Conservation (phyloP, 257 asterid species). For the Solanum bulbocastanum region DNA sequence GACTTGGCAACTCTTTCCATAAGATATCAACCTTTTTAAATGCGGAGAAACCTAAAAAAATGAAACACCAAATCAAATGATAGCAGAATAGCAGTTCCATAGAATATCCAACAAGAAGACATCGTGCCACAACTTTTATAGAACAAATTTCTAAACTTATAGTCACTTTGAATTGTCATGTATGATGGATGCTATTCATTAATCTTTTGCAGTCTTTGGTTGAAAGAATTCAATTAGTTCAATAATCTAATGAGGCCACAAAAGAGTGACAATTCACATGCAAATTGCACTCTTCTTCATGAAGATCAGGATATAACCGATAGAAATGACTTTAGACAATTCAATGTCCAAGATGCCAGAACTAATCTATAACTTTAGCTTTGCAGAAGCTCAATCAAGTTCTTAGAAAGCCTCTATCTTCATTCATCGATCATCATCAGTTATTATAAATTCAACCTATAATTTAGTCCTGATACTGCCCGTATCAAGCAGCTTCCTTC, state of each 20-base stretch:
- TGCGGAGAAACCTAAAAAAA: conserved; percentile 41
- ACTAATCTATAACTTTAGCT: neutral
- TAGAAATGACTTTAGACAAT: neutral
- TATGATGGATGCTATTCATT: neutral
- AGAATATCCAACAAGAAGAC: neutral
- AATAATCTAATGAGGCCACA: neutral
- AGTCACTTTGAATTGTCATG: neutral
- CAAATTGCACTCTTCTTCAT: neutral
- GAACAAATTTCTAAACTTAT: neutral
- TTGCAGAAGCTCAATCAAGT: neutral
- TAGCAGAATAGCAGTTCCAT: neutral
- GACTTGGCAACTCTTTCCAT: conserved; percentile 55
- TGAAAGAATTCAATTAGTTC: neutral
- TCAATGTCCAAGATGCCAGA: neutral
- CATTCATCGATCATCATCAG: neutral
- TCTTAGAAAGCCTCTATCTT: neutral
- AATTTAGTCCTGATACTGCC: neutral
- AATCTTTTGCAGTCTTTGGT: neutral
- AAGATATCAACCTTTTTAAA: conserved; percentile 77
- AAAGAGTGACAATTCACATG: neutral
- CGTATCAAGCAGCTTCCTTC: neutral
- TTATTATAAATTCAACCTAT: neutral
- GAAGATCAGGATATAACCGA: neutral
- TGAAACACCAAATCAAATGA: neutral
- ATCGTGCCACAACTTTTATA: neutral